Conservation (phyloP, 805 yeast species). For the Barnettozyma sp. region DNA sequence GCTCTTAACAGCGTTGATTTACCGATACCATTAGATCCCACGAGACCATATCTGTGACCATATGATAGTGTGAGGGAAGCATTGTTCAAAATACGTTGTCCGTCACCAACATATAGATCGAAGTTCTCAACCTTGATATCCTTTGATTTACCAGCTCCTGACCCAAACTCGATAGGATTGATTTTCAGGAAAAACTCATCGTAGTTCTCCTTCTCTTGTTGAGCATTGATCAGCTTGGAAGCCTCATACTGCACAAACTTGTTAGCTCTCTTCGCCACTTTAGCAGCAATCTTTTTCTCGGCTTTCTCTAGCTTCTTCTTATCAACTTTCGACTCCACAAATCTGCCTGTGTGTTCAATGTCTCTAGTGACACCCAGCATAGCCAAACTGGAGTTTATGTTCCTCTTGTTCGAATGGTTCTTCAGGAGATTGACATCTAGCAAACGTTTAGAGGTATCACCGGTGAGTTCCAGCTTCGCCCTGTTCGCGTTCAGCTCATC, state of each 20-base stretch:
- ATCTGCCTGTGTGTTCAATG: constrained; percentile 86
- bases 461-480: constrained; percentile 69
- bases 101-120: constrained; percentile 93
- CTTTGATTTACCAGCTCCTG: constrained; percentile 92
- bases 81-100: constrained; percentile 85
- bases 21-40: constrained; percentile 99
- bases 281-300: constrained; percentile 94
- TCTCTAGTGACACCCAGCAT: constrained; percentile 73
- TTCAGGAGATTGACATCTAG: constrained; percentile 69
- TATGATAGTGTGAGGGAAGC: constrained; percentile 80
- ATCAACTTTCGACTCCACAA: constrained; percentile 90
- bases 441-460: constrained; percentile 84
- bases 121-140: constrained; percentile 90
- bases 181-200: constrained; percentile 93
- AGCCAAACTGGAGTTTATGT: constrained; percentile 68
- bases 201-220: constrained; percentile 59
- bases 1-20: constrained; percentile 91
- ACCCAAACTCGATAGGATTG: constrained; percentile 88
- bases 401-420: constrained; percentile 56
- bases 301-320: constrained; percentile 95
- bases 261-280: constrained; percentile 82
- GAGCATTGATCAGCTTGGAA: constrained; percentile 72
- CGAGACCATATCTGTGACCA: constrained; percentile 95
- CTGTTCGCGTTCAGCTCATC: constrained; percentile 57
- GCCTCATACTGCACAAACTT: constrained; percentile 87